Evolutionary conservation across 169 alveolate species (phyloP), one percentile per base, ranked within the genome.

Genomic region (Eimeria maxima): DNA sequence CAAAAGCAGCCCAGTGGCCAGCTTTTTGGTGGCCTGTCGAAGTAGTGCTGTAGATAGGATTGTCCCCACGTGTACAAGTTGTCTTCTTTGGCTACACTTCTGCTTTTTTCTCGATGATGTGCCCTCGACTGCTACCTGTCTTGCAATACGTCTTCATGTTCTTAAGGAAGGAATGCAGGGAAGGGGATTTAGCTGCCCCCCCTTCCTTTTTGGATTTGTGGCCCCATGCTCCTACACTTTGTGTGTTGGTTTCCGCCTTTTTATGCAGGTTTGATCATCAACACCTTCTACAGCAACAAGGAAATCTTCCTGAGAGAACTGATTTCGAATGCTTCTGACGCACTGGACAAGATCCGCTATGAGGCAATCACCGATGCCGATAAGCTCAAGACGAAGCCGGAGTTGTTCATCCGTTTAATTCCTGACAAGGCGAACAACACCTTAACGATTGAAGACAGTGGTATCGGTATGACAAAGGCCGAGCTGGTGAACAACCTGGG

Each of bases 201-300:
- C n/a, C n/a, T n/a, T n/a, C n/a, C n/a, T n/a, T 33, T 33, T 33
- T 33, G 38, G 38, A 33, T 33, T 33, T 33, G 38, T 33, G 1
- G 38, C 38, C 38, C 38, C 38, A 33, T 33, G 38, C 60, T 53
- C 60, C 16, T 7, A 1, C 60, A 53, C 60, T 53, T 99, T 98
- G 98, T 97, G 99, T 84, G 99, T 99, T 50, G 10, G 10, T 53
- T 53, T 53, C 60, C 2, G 0, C 60, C 60, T 53, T 53, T 14
- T 53, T 53, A 1, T 33, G 10, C 60, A 94, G 96, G 94, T 60
- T 63, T 99, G 95, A 99, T 99, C 99, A 99, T 99, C 99, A 99
- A 99, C 98, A 99, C 99, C 80, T 99, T 99, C 99, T 99, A 99
- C 98, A 99, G 99, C 98, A 99, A 99, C 98, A 99, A 99, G 97